Evolutionary conservation across 2,329 filamentous ascomycete genomes (phyloP), one percentile per base, ranked within the genome.

Genomic region (Apiospora hydei): DNA sequence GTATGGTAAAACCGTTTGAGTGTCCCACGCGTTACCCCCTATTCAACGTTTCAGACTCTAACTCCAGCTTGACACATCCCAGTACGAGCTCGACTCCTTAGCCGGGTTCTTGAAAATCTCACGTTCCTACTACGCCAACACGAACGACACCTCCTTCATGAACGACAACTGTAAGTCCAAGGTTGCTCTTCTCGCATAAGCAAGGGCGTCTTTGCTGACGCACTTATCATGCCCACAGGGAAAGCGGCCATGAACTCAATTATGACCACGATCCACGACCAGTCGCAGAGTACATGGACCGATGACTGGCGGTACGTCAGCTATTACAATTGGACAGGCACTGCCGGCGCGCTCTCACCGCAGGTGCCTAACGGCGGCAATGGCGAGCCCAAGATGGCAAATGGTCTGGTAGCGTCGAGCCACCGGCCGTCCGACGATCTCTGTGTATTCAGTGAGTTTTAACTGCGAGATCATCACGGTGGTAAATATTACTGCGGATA

Each of bases 311-410:
- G 44, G n/a, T 70, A 24, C 24, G 34, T 70, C 30, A 70, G 69
- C 51, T 61, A 70, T 49, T 70, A 70, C 49, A 70, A 70, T 49
- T 70, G 69, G 69, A 70, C 69, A 24, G 69, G 69, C 26, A 70
- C 69, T 21, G 26, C 69, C 26, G 69, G 69, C 18, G 47, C 69
- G 34, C 69, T 70, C 8, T 70, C 69, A 13, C 51, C 69, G 21
- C 10, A 11, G 13, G 69, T 70, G 69, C 47, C 47, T 34, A 70
- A 70, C 69, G 34, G 49, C 21, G 69, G 69, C 21, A 70, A 70
- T 49, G 69, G 69, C 47, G 69, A 70, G 51, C 69, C 69, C 26
- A 49, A 53, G 13, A 43, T n/a, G 30, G 69, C 69, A 1, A 70
- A 44, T 21, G 69, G 69, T 11, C 38, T 70, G 16, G 69, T 70